These are phyloP conservation scores for Salix brachista DNA, from an alignment of 345 rosid genomes.

Conservation along the genomic window DNA sequence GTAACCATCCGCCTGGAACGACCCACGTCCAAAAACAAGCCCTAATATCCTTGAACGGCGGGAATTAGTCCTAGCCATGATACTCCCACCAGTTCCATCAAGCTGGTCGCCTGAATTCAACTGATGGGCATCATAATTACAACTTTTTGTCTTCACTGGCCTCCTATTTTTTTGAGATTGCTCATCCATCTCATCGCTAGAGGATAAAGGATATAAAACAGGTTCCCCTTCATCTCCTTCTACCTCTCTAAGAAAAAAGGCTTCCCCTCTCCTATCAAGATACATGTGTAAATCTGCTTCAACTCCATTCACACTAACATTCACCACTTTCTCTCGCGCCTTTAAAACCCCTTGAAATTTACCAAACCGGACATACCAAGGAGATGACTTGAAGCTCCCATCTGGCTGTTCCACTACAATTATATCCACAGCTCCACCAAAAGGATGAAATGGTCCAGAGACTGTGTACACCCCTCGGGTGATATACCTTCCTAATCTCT, in stretches of 20 bases:
- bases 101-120: slow-evolving; percentile 14
- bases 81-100: slow-evolving; percentile 36
- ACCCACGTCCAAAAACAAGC: slow-evolving; percentile 58
- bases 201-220: slow-evolving; percentile 41
- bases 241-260: slow-evolving; percentile 69
- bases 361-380: slow-evolving; percentile 93
- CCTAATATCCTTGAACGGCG: slow-evolving; percentile 56
- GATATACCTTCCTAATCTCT: slow-evolving; percentile 80
- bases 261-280: slow-evolving; percentile 84
- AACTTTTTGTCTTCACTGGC: slow-evolving; percentile 47
- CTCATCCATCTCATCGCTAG: slow-evolving; percentile 53
- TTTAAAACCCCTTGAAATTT: slow-evolving; percentile 95
- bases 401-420: slow-evolving; percentile 93
- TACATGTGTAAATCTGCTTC: slow-evolving; percentile 72
- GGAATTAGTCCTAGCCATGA: slow-evolving; percentile 41
- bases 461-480: slow-evolving; percentile 76
- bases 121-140: slow-evolving; percentile 35
- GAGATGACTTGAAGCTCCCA: slow-evolving; percentile 92
- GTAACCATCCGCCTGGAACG: slow-evolving; percentile 33
- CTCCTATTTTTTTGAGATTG: slow-evolving; percentile 29
- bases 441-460: slow-evolving; percentile 87
- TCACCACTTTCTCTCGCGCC: slow-evolving; percentile 60
- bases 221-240: slow-evolving; percentile 49
- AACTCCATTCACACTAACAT: slow-evolving; percentile 57
- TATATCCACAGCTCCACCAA: slow-evolving; percentile 97